Conservation (phyloP, 305 asterid species). For the Fraxinus floribunda region DNA sequence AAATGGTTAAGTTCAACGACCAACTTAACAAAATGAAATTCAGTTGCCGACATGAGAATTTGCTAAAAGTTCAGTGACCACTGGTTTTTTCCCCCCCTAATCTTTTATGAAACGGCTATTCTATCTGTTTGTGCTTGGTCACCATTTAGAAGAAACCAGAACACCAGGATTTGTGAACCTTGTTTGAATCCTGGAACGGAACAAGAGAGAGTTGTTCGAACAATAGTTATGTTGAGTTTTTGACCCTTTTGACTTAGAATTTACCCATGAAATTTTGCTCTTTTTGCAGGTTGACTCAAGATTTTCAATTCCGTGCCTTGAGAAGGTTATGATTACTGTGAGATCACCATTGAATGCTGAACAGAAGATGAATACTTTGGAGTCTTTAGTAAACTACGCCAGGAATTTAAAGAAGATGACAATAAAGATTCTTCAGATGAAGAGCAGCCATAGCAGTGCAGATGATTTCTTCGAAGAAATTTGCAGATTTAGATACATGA, state of each 20-base stretch:
- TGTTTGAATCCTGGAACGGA: not conserved
- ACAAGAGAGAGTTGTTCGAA: not conserved
- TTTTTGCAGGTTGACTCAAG: constrained; percentile 63
- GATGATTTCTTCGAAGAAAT: constrained; percentile 94
- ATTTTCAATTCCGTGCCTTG: constrained; percentile 70
- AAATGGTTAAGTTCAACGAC: not conserved
- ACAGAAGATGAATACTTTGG: constrained; percentile 83
- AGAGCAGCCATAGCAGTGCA: constrained; percentile 94
- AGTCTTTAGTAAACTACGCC: constrained; percentile 63
- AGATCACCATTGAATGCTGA: constrained; percentile 94
- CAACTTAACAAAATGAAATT: too few species aligned
- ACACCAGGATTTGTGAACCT: not conserved
- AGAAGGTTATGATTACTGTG: constrained; percentile 67
- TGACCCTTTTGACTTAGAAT: not conserved
- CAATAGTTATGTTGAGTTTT: not conserved
- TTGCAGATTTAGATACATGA: constrained; percentile 63
- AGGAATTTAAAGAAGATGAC: constrained; percentile 69
- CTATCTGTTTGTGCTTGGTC: not conserved
- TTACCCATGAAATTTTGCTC: not conserved
- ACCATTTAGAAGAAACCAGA: not conserved
- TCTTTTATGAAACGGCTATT: not conserved
- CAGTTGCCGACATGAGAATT: not conserved
- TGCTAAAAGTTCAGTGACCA: not conserved
- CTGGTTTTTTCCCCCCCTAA: not conserved
- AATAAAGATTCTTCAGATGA: constrained; percentile 93